Evolutionary conservation across 352 stramenopile species (phyloP), one percentile per base, ranked within the genome.

Genomic region (Thraustochytrium striatum): DNA sequence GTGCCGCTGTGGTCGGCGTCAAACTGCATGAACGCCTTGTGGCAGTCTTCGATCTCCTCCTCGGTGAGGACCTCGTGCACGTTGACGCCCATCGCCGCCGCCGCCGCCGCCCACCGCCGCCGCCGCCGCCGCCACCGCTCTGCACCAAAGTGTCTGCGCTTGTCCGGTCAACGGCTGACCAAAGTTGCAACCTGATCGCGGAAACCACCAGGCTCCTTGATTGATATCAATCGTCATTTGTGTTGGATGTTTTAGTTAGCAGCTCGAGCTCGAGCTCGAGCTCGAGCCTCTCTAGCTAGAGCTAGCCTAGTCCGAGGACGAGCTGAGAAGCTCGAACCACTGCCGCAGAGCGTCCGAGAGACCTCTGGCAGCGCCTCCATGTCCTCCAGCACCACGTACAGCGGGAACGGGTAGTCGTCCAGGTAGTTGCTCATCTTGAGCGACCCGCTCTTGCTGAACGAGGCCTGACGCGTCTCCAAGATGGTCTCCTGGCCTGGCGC

Each of bases 341-440:
- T 99, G 97, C 59, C 94, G 93, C 8, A 99, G 87, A 35, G 94
- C 96, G 86, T 99, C 96, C 21, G 95, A 97, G n/a, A 99, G 87
- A 98, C 97, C 84, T 99, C 96, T 21, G 97, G 97, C 44, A 99
- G 87, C 79, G 93, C 86, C 33, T 90, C 85, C 50, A 98, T 94
- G 70, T 98, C 93, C 2, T 93, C 91, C 28, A 99, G 85, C 50
- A 99, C 85, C 62, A 99, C 91, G 84, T 99, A 99, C 86, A 99
- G 99, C 59, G 97, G 96, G 87, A 99, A 99, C 47, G 97, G 97
- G 83, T 98, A 99, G 86, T 98, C 97, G 79, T 99, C 97, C 39
- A 99, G 91, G 87, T 99, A 99, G 30, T 91, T 87, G 65, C 93
- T 96, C 83, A 99, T 95, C 75, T 93, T 88, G 58, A 97, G 91